These are phyloP conservation scores for Pleurotus djamor DNA, from an alignment of 768 basidiomycete species.

Conservation along the genomic window DNA sequence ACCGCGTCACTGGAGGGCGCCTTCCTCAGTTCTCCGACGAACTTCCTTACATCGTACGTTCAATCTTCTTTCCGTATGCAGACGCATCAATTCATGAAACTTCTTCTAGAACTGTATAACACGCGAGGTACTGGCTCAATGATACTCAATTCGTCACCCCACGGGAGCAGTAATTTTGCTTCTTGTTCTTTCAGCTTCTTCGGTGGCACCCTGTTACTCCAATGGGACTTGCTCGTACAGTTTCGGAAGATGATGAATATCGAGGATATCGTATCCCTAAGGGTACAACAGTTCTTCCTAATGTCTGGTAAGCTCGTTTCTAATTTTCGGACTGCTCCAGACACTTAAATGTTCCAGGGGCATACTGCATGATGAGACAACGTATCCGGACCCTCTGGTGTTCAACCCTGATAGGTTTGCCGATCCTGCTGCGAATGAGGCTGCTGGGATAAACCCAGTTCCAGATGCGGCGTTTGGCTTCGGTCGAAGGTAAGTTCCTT, in stretches of 20 bases:
- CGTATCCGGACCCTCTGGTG: conserved; percentile 14
- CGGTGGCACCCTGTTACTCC: conserved; percentile 44
- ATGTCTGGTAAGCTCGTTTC: conserved; percentile 15
- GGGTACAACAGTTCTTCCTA: conserved; percentile 21
- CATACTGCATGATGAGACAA: conserved; percentile 16
- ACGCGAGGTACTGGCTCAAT: conserved; percentile 17
- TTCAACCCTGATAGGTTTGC: conserved; percentile 29
- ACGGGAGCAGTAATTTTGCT: neutral
- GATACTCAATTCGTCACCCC: neutral
- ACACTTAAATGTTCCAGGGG: conserved; percentile 13
- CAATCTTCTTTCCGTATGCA: neutral
- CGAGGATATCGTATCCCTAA: conserved; percentile 33
- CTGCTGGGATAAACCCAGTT: neutral
- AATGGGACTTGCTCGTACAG: conserved; percentile 14
- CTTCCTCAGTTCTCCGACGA: conserved; percentile 37
- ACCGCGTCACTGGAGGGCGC: conserved; percentile 26
- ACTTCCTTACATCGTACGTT: conserved; percentile 35
- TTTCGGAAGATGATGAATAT: conserved; percentile 26
- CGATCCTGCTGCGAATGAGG: conserved; percentile 11
- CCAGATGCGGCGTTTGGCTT: conserved; percentile 9
- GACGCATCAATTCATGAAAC: neutral
- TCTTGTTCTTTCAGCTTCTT: conserved; percentile 20
- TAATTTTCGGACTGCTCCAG: neutral
- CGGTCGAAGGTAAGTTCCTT: conserved; percentile 20
- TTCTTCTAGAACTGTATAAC: conserved; percentile 22